These are phyloP conservation scores for Cladosporium cucumerinum DNA, from an alignment of 2,329 filamentous ascomycete species.

Conservation along the genomic window DNA sequence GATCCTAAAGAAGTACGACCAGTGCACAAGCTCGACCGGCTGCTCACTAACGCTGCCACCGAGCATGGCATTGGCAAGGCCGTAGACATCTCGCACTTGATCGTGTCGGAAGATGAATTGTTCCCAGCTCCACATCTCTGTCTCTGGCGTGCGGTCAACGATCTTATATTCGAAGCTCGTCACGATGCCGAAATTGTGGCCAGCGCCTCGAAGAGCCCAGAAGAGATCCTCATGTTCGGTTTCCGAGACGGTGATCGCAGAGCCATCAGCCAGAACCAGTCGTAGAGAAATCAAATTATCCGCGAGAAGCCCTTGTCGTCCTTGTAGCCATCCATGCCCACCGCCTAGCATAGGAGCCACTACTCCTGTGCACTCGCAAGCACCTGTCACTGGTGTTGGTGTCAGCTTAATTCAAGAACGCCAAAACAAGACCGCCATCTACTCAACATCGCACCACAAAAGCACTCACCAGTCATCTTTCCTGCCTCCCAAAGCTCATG, in stretches of 20 bases:
- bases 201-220: conserved; percentile 45
- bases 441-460: neutral
- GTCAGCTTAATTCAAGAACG: neutral
- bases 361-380: conserved; percentile 19
- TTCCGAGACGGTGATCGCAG: conserved; percentile 38
- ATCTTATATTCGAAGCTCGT: conserved; percentile 34
- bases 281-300: conserved; percentile 44
- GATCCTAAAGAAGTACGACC: conserved; percentile 2
- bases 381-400: conserved; percentile 16
- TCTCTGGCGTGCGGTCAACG: conserved; percentile 30
- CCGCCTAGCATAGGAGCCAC: conserved; percentile 21
- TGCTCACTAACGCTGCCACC: neutral
- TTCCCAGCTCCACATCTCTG: conserved; percentile 5
- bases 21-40: neutral
- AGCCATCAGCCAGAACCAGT: conserved; percentile 41
- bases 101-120: conserved; percentile 4
- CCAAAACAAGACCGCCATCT: neutral
- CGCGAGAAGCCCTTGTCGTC: conserved; percentile 47
- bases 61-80: neutral
- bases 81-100: conserved; percentile 1
- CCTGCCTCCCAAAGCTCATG: conserved; percentile 13
- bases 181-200: conserved; percentile 42
- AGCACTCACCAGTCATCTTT: conserved; percentile 15
- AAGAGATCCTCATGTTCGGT: conserved; percentile 47
- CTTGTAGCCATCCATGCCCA: conserved; percentile 32